Percentiles rank a stretch among this genome's conserved stretches.
Evolutionary conservation across 1,284 basidiomycete genomes (phyloP).

Genomic region (Leccinum variabile): DNA sequence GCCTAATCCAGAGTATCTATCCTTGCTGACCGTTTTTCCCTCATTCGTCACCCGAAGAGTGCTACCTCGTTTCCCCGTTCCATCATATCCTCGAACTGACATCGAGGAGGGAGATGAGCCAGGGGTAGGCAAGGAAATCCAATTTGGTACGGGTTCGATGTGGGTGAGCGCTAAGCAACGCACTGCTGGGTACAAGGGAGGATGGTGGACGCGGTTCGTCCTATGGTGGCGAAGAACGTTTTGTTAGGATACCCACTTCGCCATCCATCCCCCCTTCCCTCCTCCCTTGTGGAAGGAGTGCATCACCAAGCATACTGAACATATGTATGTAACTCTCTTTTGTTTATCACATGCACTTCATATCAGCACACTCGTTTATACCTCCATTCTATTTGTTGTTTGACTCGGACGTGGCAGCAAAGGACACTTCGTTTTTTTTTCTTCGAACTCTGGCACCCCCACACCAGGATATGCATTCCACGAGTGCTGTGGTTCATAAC

Average conservation of each 20-base stretch:
- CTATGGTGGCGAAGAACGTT: constrained; percentile 71
- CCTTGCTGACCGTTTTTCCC: constrained; percentile 66
- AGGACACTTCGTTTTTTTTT: background rate
- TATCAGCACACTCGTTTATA: constrained; percentile 25
- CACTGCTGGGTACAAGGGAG: constrained; percentile 61
- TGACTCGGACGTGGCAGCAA: constrained; percentile 23
- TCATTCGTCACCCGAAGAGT: constrained; percentile 62
- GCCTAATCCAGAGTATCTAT: constrained; percentile 61
- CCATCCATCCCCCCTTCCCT: background rate
- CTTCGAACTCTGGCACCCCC: background rate
- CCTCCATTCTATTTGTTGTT: constrained; percentile 22
- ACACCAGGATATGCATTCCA: background rate
- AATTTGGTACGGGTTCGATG: constrained; percentile 71
- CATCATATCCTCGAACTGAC: constrained; percentile 42
- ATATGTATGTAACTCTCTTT: constrained; percentile 36
- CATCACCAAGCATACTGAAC: constrained; percentile 30
- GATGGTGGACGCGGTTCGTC: constrained; percentile 72
- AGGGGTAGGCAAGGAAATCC: constrained; percentile 53
- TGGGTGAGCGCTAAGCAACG: constrained; percentile 61
- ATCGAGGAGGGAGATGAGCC: constrained; percentile 63
- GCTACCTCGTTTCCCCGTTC: constrained; percentile 60
- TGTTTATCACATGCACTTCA: constrained; percentile 30
- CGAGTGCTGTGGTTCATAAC: background rate
- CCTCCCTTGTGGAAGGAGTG: constrained; percentile 3
- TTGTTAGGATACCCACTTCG: constrained; percentile 45